These are phyloP conservation scores for Neocallimastix lanati DNA, from an alignment of 192 early-diverging fungal species.

Conservation along the genomic window DNA sequence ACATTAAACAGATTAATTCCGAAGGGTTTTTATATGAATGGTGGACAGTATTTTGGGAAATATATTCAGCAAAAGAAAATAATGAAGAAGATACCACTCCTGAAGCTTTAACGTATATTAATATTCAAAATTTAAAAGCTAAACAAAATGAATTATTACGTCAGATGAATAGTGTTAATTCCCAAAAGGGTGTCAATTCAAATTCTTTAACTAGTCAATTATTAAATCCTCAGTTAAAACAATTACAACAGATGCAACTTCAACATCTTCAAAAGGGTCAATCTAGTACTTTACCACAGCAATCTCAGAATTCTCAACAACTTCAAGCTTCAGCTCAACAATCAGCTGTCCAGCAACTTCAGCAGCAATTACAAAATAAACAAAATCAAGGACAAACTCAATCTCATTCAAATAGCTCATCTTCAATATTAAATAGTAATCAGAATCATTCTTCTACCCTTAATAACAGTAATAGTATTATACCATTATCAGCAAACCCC, in stretches of 20 bases:
- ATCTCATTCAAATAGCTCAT: background rate
- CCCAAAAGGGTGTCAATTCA: constrained; percentile 6
- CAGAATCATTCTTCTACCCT: background rate
- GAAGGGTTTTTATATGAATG: constrained; percentile 48
- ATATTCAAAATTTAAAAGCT: constrained; percentile 1
- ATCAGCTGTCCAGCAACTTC: background rate
- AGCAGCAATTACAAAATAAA: background rate
- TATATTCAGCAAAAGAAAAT: constrained; percentile 21
- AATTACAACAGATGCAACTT: background rate
- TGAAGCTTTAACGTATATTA: background rate
- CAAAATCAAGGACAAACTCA: background rate
- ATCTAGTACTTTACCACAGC: background rate
- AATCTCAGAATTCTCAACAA: too few species aligned
- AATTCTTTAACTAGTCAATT: background rate
- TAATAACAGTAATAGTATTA: background rate
- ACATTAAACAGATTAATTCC: constrained; percentile 2
- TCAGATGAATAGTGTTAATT: constrained; percentile 2
- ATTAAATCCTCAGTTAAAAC: background rate
- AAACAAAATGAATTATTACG: constrained; percentile 4
- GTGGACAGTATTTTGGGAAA: constrained; percentile 51
- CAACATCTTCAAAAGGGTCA: background rate
- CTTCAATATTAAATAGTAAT: background rate
- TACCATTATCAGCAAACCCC: background rate
- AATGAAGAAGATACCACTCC: constrained; percentile 6
- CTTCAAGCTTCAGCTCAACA: too few species aligned